Evolutionary conservation across 2,329 filamentous ascomycete species (phyloP).

Genomic region (Talaromyces islandicus): DNA sequence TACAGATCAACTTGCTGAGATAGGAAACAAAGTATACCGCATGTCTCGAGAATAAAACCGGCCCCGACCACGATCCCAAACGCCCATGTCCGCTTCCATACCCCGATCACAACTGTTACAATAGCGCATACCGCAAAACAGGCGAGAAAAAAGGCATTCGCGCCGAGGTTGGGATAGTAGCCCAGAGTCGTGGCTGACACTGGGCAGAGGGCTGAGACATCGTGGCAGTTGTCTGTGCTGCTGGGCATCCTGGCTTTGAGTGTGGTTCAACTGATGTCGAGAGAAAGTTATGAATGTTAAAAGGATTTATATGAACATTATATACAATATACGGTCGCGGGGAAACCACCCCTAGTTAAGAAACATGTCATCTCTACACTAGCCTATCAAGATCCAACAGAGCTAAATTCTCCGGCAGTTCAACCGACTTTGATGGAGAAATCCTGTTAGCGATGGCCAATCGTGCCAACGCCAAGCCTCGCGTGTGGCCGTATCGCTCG

Average conservation of each 20-base stretch:
- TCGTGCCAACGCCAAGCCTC: background rate
- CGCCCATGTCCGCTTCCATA: constrained; percentile 46
- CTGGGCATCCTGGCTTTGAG: background rate
- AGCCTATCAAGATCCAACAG: background rate
- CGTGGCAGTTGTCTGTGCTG: constrained; percentile 16
- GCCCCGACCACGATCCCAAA: constrained; percentile 42
- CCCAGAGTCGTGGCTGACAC: constrained; percentile 39
- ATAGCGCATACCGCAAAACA: constrained; percentile 43
- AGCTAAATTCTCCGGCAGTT: background rate
- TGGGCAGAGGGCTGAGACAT: constrained; percentile 28
- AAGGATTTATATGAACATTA: background rate
- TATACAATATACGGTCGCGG: background rate
- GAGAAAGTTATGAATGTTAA: no score
- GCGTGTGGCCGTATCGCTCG: background rate
- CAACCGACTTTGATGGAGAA: no score
- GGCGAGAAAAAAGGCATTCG: constrained; percentile 42
- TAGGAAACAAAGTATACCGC: background rate
- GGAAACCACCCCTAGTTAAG: background rate
- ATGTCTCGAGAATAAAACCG: constrained; percentile 40
- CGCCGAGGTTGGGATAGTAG: constrained; percentile 42
- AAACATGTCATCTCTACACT: background rate
- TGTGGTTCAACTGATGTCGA: no score
- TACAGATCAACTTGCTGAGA: background rate
- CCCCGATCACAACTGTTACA: constrained; percentile 40
- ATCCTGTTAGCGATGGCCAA: background rate